Percentiles rank a stretch among this genome's conserved stretches.
Evolutionary conservation across 192 early-diverging fungal genomes (phyloP).

Genomic region (Backusella tuberculispora): DNA sequence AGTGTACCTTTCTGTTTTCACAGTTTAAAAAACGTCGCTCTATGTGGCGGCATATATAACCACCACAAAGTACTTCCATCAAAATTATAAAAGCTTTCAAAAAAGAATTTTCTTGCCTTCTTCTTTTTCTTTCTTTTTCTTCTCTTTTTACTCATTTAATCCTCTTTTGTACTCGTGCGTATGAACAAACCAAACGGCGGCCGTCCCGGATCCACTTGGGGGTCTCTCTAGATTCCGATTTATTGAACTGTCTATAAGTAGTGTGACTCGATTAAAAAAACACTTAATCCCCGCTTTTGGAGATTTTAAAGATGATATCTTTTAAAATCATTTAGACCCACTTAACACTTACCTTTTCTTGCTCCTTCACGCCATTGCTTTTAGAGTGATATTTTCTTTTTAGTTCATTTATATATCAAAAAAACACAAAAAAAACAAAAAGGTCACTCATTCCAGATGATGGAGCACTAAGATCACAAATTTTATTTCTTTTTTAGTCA

Average conservation of each 20-base stretch:
- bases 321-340: neutral
- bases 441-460: constrained; percentile 31
- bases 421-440: constrained; percentile 20
- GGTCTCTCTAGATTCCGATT: neutral
- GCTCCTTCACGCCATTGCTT: too few relatives aligned
- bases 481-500: neutral
- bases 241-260: neutral
- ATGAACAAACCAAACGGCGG: neutral
- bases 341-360: neutral
- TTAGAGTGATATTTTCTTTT: too few relatives aligned
- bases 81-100: neutral
- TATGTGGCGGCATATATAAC: neutral
- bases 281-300: neutral
- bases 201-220: neutral
- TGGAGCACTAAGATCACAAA: constrained; percentile 10
- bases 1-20: neutral
- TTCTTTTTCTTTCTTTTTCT: neutral
- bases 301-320: neutral
- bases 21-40: neutral
- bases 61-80: neutral
- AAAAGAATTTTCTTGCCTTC: neutral
- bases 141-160: neutral
- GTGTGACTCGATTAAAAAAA: neutral
- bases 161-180: neutral
- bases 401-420: neutral